Percentiles rank a stretch among this genome's conserved stretches.
Evolutionary conservation across 2,329 filamentous ascomycete species (phyloP).

Genomic region (Chaetomium strumarium): DNA sequence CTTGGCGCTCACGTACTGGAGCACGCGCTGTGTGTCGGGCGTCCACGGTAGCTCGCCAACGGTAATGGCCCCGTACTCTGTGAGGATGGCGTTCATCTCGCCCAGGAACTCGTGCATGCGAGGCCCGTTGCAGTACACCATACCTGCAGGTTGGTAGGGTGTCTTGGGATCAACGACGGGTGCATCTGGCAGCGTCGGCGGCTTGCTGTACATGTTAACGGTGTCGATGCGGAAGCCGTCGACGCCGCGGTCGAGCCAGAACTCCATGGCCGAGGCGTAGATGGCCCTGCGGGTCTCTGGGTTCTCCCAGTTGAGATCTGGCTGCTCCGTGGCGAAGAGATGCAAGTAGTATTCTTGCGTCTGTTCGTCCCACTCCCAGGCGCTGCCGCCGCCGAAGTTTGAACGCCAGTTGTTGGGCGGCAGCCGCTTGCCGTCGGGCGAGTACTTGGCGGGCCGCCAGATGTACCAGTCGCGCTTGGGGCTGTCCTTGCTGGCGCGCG

Average conservation of each 20-base stretch:
- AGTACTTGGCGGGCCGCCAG: conserved; percentile 35
- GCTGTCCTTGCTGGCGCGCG: conserved; percentile 52
- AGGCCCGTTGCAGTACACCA: conserved; percentile 61
- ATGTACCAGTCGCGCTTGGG: conserved; percentile 59
- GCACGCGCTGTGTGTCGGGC: conserved; percentile 49
- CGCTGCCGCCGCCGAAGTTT: conserved; percentile 53
- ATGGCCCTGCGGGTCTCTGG: conserved; percentile 60
- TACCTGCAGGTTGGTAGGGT: conserved; percentile 45
- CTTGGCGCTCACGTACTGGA: conserved; percentile 53
- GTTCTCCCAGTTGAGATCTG: conserved; percentile 80
- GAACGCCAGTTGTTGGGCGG: conserved; percentile 71
- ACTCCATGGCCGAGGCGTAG: conserved; percentile 64
- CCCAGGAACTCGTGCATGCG: conserved; percentile 61
- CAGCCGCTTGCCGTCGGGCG: conserved; percentile 51
- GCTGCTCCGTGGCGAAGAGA: conserved; percentile 69
- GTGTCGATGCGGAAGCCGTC: conserved; percentile 66
- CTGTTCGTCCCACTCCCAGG: conserved; percentile 64
- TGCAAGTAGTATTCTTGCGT: conserved; percentile 72
- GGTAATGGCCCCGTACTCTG: conserved; percentile 56
- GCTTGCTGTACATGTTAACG: conserved; percentile 61
- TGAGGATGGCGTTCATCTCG: conserved; percentile 59
- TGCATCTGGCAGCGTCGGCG: conserved; percentile 51
- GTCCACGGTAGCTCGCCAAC: conserved; percentile 64
- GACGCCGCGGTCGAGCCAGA: conserved; percentile 68
- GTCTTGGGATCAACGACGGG: conserved; percentile 43